Evolutionary conservation across 2,329 filamentous ascomycete genomes (phyloP), one percentile per base, ranked within the genome.

Genomic region (Amesomyces nigricolor): DNA sequence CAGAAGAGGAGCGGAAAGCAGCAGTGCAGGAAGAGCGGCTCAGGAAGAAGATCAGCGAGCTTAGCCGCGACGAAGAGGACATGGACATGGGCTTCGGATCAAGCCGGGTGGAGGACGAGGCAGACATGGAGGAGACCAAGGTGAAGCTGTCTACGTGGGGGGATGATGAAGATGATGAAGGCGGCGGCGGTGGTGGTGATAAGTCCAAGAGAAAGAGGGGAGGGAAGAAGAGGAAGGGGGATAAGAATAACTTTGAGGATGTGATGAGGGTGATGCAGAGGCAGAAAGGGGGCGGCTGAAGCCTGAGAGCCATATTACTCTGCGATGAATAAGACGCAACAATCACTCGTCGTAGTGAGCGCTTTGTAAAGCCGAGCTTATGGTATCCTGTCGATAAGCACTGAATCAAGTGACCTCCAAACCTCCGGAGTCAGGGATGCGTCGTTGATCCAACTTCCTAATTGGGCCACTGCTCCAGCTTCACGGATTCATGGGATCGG

Each of bases 61-160:
- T 85, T 53, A 87, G 88, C 62, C 82, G 91, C 47, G 92, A 97
- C 68, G 83, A 91, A 47, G 85, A 92, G 55, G 92, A 99, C 71
- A 80, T 99, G 73, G 94, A 99, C 66, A 82, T 97, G 77, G 92
- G 91, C 58, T 97, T 99, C 66, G 94, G 94, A 35, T 89, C 85
- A 17, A 94, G 87, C 66, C 81, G 92, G 29, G 86, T 89, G 65
- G 91, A 89, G 52, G 94, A 96, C 65, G 91, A 91, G 48, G 91
- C 91, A 57, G 91, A 95, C 61, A 81, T 87, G 61, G 88, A 91
- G 40, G 78, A 79, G 19, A 74, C 75, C 43, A 83, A 80, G 62
- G 73, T 89, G 60, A 89, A 88, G 72, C 70, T 91, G 53, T 83
- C 82, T 39, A 74, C 82, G 64, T 89, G 88, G 77, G 80, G 73